Evolutionary conservation across 1,284 basidiomycete genomes (phyloP), one percentile per base, ranked within the genome.

Genomic region (Mycena citricolor): DNA sequence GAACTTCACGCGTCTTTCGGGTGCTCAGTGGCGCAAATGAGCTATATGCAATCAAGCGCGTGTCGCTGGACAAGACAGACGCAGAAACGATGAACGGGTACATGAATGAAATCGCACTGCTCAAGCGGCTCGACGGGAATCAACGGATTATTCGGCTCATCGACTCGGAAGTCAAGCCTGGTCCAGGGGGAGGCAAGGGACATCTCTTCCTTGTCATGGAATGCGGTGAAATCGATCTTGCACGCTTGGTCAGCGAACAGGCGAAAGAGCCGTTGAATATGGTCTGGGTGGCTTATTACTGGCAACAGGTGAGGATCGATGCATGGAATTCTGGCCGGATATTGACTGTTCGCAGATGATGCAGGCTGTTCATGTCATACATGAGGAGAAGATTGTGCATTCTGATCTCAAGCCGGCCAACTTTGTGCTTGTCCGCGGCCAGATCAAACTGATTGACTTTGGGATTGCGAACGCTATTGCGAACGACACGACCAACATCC

Each of bases 381-480:
- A 97, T 60, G 87, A 94, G 50, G 91, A 94, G 68, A 94, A 94
- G 64, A 95, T 97, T 47, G 92, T 97, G 1, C 94, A 97, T 65
- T 94, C 93, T 8, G 94, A 97, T 62, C 75, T 97, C 39, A 97
- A 97, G 63, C 94, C 94, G 2, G 94, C 94, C 2, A 97, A 97
- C 64, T 97, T 97, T 58, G 93, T 97, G 13, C 73, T 97, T 29
- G 94, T 97, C 44, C 86, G 86, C 51, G 94, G 94, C 2, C 86
- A 92, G 50, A 71, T 97, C 37, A 97, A 97, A 71, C 72, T 97
- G 42, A 97, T 97, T 57, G 94, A 97, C 63, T 97, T 97, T 57
- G 94, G 94, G 11, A 97, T 97, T 58, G 94, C 94, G 4, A 97
- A 97, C 62, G 93, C 93, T 5, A 94, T 97, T 54, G 92, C 93